These are phyloP conservation scores for Solanum virginianum DNA, from an alignment of 257 asterid species.

Conservation along the genomic window DNA sequence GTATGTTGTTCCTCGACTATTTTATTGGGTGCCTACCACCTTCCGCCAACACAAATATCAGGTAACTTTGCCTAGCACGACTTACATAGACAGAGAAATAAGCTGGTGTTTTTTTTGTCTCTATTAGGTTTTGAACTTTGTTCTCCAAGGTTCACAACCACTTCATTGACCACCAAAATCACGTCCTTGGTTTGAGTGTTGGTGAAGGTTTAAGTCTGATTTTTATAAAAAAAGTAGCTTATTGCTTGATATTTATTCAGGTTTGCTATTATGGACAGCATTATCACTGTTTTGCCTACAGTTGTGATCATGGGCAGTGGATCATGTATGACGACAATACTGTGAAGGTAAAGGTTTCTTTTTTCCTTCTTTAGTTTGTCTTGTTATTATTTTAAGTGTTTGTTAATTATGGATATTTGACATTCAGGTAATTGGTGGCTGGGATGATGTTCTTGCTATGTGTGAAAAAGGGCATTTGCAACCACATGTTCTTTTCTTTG, in stretches of 20 bases:
- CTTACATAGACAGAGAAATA: background rate
- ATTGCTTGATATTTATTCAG: conserved; percentile 4
- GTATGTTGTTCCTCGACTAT: background rate
- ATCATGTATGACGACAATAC: conserved; percentile 90
- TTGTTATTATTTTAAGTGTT: background rate
- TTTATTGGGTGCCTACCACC: background rate
- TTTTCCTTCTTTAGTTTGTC: background rate
- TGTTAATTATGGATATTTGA: background rate
- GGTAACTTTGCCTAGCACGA: background rate
- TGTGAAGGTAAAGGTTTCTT: conserved; percentile 52
- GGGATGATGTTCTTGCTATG: conserved; percentile 76
- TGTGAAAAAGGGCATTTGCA: conserved; percentile 93
- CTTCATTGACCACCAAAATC: background rate
- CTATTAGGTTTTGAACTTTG: background rate
- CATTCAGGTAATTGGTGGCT: conserved; percentile 65
- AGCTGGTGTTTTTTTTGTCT: background rate
- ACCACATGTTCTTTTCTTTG: conserved; percentile 88
- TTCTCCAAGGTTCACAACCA: background rate
- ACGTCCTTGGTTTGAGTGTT: background rate
- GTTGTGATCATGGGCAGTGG: conserved; percentile 67
- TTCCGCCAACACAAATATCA: background rate
- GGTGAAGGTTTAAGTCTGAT: background rate
- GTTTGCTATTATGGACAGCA: conserved; percentile 88
- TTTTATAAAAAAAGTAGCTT: background rate
- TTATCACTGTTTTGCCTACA: conserved; percentile 91